Evolutionary conservation across 306 rosid species (phyloP).

Genomic region (Ziziphus jujuba): DNA sequence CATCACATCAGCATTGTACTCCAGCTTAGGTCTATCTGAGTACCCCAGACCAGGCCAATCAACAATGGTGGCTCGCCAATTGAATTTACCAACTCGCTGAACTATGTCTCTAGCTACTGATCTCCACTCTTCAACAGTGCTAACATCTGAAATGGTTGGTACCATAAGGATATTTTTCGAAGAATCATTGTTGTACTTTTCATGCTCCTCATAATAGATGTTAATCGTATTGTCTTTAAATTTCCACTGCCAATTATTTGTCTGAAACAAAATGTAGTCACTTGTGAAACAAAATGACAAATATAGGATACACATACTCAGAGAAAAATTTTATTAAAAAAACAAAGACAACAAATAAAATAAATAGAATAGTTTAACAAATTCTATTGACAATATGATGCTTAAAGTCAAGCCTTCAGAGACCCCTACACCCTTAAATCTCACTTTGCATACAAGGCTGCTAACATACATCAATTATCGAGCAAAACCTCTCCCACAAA

Average conservation of each 20-base stretch:
- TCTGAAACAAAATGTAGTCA: constrained; percentile 41
- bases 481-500: neutral
- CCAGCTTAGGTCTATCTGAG: constrained; percentile 89
- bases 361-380: neutral
- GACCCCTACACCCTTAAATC: neutral
- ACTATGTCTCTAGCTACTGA: constrained; percentile 69
- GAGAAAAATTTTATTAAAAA: neutral
- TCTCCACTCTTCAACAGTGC: constrained; percentile 98
- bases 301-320: constrained; percentile 4
- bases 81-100: constrained; percentile 55
- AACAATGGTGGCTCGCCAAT: constrained; percentile 80
- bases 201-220: constrained; percentile 86
- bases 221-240: constrained; percentile 63
- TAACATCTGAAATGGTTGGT: constrained; percentile 95
- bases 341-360: constrained; percentile 9
- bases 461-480: neutral
- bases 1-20: constrained; percentile 77
- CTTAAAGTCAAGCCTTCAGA: neutral
- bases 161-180: constrained; percentile 72
- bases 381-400: neutral
- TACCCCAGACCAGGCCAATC: constrained; percentile 98
- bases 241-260: constrained; percentile 88
- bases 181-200: constrained; percentile 51
- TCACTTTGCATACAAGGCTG: neutral
- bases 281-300: constrained; percentile 14